phyloP scores from a whole-genome alignment of 306 rosid species.

The Glycyrrhiza uralensis region DNA sequence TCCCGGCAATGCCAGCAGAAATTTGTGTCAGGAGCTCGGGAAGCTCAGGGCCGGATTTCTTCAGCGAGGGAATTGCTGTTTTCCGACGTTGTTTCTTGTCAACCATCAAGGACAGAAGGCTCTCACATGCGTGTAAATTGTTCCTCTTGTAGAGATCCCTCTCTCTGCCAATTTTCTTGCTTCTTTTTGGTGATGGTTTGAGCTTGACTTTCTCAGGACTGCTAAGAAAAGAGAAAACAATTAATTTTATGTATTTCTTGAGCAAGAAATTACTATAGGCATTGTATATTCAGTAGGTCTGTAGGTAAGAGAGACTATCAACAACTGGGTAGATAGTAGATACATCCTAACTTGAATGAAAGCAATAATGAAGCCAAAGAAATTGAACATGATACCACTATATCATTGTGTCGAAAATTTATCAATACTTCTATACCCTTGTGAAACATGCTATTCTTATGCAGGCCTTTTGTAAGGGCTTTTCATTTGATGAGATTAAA shows the following conservation, averaged over 20 bases:
- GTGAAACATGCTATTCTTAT: no score
- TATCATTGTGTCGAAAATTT: background rate
- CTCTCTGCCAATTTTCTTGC: slow-evolving; percentile 49
- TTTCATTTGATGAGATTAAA: no score
- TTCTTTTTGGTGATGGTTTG: slow-evolving; percentile 55
- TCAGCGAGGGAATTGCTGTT: slow-evolving; percentile 49
- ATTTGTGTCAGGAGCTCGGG: slow-evolving; percentile 68
- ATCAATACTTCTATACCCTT: no score
- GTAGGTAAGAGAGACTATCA: background rate
- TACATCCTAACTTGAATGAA: background rate
- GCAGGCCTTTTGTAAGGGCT: no score
- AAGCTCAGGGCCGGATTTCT: slow-evolving; percentile 76
- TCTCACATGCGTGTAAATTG: slow-evolving; percentile 74
- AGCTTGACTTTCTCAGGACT: slow-evolving; percentile 73
- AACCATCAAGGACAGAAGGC: slow-evolving; percentile 64
- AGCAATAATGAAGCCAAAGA: background rate
- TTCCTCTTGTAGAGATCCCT: slow-evolving; percentile 69
- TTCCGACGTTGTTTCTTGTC: slow-evolving; percentile 45
- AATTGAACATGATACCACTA: background rate
- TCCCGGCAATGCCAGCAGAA: slow-evolving; percentile 80
- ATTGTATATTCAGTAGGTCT: background rate
- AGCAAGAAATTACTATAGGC: background rate
- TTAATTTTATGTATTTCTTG: slow-evolving; percentile 1
- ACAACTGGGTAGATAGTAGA: background rate
- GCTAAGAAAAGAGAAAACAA: slow-evolving; percentile 25